phyloP scores from a whole-genome alignment of 2,329 filamentous ascomycete species.

The Epichloe scottii region DNA sequence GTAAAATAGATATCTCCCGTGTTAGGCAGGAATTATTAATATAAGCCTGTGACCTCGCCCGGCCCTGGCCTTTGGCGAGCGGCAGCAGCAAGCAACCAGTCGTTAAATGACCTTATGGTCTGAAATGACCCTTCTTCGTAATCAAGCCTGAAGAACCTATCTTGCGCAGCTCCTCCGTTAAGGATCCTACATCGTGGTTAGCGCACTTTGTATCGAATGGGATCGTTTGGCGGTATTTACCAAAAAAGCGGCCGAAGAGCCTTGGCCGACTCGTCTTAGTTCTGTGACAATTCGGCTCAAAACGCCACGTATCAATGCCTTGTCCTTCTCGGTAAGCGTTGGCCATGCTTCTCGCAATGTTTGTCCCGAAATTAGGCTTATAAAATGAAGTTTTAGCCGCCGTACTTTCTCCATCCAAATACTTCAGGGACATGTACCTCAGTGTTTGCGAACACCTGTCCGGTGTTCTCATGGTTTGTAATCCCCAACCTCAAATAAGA shows the following conservation, averaged over 20 bases:
- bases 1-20: constrained; percentile 12
- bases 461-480: not conserved
- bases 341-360: constrained; percentile 12
- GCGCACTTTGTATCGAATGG: constrained; percentile 3
- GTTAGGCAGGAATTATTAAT: constrained; percentile 8
- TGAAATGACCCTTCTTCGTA: constrained; percentile 10
- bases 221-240: not conserved
- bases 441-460: not conserved
- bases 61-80: constrained; percentile 9
- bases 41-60: constrained; percentile 1
- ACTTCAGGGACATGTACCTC: not conserved
- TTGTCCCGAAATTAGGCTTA: constrained; percentile 10
- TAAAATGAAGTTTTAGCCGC: constrained; percentile 9
- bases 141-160: constrained; percentile 12
- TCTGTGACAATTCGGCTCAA: constrained; percentile 6
- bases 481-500: not conserved
- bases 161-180: constrained; percentile 11
- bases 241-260: not conserved
- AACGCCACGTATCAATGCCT: constrained; percentile 8
- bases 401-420: not conserved
- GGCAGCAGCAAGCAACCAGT: constrained; percentile 11
- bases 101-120: constrained; percentile 11
- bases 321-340: constrained; percentile 9
- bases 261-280: not conserved
- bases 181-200: constrained; percentile 9